Evolutionary conservation across 352 stramenopile species (phyloP), one percentile per base, ranked within the genome.

Genomic region (Globisporangium parvum): DNA sequence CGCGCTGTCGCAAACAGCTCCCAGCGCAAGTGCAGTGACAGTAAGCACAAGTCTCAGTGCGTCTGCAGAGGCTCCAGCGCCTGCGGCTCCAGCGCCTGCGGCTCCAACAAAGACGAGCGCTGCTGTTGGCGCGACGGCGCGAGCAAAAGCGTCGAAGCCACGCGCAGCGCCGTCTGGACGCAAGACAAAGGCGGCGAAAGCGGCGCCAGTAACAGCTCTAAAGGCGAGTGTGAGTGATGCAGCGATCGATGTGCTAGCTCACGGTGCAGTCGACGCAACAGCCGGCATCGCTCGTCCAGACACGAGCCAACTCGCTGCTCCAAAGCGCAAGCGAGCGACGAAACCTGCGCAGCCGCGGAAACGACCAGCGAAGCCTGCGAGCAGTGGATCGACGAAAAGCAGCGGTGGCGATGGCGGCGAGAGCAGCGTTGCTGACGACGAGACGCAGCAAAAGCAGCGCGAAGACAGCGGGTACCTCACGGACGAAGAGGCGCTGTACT

Each of bases 401-500:
- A 59, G 35, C 28, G 45, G 31, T 24, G 8, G 20, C 11, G 26
- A 23, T n/a, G 42, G 46, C 47, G 1, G 26, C 23, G 8, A 21
- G 24, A 6, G 15, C 46, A 26, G 28, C 9, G 24, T 14, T 15
- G 46, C 20, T 37, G n/a, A 41, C 49, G 49, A 46, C 49, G 31
- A 14, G n/a, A 33, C n/a, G 20, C 41, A 47, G 20, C 41, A 47
- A 24, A 18, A 47, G n/a, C 20, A 14, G 41, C 54, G 55, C 28
- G 45, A 26, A 15, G 58, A 41, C 3, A 61, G 47, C 35, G 58
- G 58, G 11, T 64, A 59, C 58, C 52, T 64, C 37, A 59, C 58
- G 37, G 58, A 64, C 26, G 51, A 64, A 39, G 58, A 64, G 33
- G 58, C 58, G 52, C 28, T 64, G 58, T 64, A 59, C 39, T 18